Base-by-base conservation (phyloP, 257 asterid genomes). In the Orobanche coerulescens region DNA sequence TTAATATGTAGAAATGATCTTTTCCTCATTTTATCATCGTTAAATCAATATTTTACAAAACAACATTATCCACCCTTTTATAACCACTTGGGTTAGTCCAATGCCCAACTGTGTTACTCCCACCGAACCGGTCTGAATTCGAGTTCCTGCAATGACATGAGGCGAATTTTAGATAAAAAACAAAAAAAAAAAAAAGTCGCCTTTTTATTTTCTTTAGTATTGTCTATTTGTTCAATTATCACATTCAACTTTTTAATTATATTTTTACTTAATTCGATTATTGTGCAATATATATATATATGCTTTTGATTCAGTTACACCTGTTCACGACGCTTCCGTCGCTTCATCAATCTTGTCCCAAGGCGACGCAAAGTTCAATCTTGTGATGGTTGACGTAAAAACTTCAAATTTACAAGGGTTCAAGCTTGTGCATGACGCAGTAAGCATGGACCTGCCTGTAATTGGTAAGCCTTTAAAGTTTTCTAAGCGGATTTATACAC, bases 371-470 rank as follows among this genome's bases (percentile, higher is more conserved):
- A 22, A 20, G 24, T 73, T 46, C 58, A 64, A 73, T 48, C 4
- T 67, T 37, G 70, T 73, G 58, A 73, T 73, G 70, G 51, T 73
- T 4, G 63, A 61, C 2, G 51, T 67, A 31, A 47, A 23, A 60
- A 24, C 77, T 2, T 34, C 65, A 26, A 14, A 61, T 22, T 0
- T 25, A 1, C 34, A 54, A 28, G 66, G 69, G 7, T 72, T 43
- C 23, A 55, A 36, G 56, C 65, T 72, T 25, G 19, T 61, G 1
- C 66, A 61, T 4, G 50, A 53, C 4, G 77, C 73, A 14, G 30
- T 61, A 36, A 23, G 13, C 31, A 9, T 61, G 56, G 73, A 5
- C 47, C 6, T 14, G 3, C 28, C 50, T 0, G 73, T 36, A 49
- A 67, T 62, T 15, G 19, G 77, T 67, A 73, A 51, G 70, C 26